Evolutionary conservation across 2,329 filamentous ascomycete genomes (phyloP).

Genomic region (Colletotrichum eremochloae): DNA sequence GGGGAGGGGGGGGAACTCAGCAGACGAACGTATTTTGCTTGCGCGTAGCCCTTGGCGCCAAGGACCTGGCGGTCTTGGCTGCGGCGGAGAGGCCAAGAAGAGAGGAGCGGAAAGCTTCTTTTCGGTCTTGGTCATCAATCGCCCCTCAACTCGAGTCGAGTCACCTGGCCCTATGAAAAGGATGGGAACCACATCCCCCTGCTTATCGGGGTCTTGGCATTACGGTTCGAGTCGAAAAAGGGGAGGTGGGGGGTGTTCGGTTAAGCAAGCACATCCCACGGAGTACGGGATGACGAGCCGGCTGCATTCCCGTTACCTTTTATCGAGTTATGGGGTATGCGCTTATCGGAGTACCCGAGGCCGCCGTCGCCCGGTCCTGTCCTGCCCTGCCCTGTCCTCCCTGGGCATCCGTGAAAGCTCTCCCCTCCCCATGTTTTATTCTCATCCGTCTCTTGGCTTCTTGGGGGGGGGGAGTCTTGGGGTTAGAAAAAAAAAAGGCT

Average conservation of each 20-base stretch:
- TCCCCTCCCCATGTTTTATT: constrained; percentile 5
- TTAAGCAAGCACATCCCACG: constrained; percentile 8
- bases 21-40: constrained; percentile 35
- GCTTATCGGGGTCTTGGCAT: constrained; percentile 9
- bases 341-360: constrained; percentile 28
- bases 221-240: constrained; percentile 23
- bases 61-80: constrained; percentile 40
- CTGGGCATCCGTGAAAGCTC: too few species aligned
- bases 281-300: constrained; percentile 18
- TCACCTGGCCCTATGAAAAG: constrained; percentile 20
- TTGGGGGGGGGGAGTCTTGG: constrained; percentile 9
- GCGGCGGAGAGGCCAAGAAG: constrained; percentile 42
- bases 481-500: neutral
- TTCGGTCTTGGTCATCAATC: constrained; percentile 31
- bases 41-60: constrained; percentile 41
- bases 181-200: constrained; percentile 6
- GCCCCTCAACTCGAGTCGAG: constrained; percentile 15
- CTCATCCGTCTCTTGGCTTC: constrained; percentile 17
- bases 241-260: constrained; percentile 16
- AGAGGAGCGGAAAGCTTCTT: constrained; percentile 43
- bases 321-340: constrained; percentile 36
- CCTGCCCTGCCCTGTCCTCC: neutral
- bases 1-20: neutral
- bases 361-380: too few species aligned
- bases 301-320: neutral